Percentiles rank a stretch among this genome's conserved stretches.
Conservation (phyloP, 1,284 basidiomycete species). For the Microbotryum intermedium region DNA sequence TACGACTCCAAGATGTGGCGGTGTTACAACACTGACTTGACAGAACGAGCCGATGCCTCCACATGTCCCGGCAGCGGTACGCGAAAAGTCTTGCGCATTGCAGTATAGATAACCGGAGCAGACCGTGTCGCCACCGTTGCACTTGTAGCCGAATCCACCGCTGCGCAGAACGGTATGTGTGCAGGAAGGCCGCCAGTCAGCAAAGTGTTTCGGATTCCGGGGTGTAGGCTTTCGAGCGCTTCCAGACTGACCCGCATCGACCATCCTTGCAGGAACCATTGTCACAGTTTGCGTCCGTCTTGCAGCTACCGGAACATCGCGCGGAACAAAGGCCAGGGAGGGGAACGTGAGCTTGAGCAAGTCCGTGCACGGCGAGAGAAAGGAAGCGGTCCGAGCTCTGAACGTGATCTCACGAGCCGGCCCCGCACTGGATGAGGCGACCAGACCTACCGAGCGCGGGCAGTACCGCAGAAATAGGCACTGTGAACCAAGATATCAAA, state of each 20-base stretch:
- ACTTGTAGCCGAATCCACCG: neutral
- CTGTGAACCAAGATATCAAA: neutral
- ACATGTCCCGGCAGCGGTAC: conserved; percentile 1
- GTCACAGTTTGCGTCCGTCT: conserved; percentile 2
- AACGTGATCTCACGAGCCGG: too few relatives aligned
- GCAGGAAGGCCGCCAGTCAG: neutral
- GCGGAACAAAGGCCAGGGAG: neutral
- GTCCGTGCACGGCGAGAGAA: neutral
- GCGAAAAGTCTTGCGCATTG: neutral
- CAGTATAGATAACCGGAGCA: conserved; percentile 23
- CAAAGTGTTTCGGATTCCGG: neutral
- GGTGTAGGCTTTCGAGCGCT: too few relatives aligned
- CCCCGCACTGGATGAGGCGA: too few relatives aligned
- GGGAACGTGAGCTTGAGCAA: neutral
- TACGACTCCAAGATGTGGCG: too few relatives aligned
- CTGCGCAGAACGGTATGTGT: neutral
- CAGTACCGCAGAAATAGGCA: conserved; percentile 18
- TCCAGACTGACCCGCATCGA: too few relatives aligned
- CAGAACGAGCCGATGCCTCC: conserved; percentile 11
- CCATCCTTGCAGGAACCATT: neutral
- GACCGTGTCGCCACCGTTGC: conserved; percentile 4
- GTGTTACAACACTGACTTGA: neutral
- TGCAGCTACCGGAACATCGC: conserved; percentile 3
- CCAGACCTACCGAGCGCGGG: neutral
- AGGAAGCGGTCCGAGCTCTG: too few relatives aligned